Base-by-base conservation (phyloP, 1,284 basidiomycete genomes). In the Trichosporon coremiiforme region DNA sequence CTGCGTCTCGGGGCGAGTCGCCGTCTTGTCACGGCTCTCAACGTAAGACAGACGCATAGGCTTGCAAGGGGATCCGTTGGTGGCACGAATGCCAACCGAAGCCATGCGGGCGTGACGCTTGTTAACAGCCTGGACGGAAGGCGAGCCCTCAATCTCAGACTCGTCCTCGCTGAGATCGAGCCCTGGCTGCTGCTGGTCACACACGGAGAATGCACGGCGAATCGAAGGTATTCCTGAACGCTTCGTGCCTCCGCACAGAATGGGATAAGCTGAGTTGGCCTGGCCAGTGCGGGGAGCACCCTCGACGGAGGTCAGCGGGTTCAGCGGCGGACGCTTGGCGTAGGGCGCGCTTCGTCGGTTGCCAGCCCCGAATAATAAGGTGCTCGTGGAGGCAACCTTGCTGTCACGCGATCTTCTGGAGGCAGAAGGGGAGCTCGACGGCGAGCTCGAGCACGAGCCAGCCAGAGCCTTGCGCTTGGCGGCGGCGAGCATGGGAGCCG, bases 161-260 rank as follows among this genome's bases (percentile, higher is more conserved):
- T 80, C 81, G 55, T 78, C 78, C 35, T 80, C 78, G 50, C 73
- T 78, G n/a, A 53, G 17, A 62, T 74, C 75, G 36, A 77, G 76
- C 25, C 38, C 64, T 57, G 73, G 72, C 62, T 66, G 69, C 47
- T 53, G 47, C 68, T 80, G 81, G 66, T 82, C 79, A 71, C 79
- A 80, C 0, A 84, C 80, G 0, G 84, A 84, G 70, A 76, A 80
- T 2, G 82, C 81, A 47, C 84, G 74, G 60, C 83, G 76, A 79
- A 84, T 82, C 1, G 75, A 75, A 4, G 77, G 68, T 4, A 22
- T 13, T 13, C 57, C 31, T 2, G 57, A 65, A 66, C n/a, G 45
- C 15, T 41, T 66, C 17, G 22, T 64, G 66, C 29, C 70, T 13
- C 75, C 79, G 63, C 77, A 78, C 41, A 82, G 68, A 60, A 82